A percentile compares a stretch with the other conserved stretches of the same genome.
These are phyloP conservation scores for Colletotrichum horii DNA, from an alignment of 2,329 filamentous ascomycete genomes.

Conservation along the genomic window DNA sequence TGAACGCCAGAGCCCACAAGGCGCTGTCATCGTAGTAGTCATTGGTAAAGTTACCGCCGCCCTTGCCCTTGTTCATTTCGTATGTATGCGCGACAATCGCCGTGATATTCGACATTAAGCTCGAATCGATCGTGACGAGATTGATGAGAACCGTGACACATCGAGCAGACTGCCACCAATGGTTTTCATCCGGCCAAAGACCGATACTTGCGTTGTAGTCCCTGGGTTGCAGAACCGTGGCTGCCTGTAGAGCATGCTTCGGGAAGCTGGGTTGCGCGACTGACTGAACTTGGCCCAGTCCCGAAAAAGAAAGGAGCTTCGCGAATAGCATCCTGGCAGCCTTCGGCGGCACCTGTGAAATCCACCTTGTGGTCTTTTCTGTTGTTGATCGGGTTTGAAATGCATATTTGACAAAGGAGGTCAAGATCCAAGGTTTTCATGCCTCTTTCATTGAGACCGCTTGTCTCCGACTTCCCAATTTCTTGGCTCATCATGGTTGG, in stretches of 20 bases:
- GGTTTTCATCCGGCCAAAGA: neutral
- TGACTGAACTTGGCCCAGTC: fast-evolving
- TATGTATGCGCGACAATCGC: neutral
- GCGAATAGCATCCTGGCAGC: neutral
- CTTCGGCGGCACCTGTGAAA: neutral
- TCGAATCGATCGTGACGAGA: fast-evolving
- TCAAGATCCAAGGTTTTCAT: neutral
- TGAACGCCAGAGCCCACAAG: neutral
- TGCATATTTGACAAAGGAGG: fast-evolving
- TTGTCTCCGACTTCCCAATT: neutral
- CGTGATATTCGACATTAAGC: fast-evolving
- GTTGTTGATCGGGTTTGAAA: neutral
- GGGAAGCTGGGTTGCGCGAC: neutral
- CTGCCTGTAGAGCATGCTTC: neutral
- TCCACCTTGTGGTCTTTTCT: neutral
- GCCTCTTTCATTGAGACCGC: neutral
- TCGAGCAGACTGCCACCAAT: neutral
- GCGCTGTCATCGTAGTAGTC: neutral
- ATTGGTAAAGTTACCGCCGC: neutral
- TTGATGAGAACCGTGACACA: neutral
- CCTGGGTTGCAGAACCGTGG: neutral
- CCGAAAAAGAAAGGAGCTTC: fast-evolving
- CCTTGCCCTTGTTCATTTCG: neutral
- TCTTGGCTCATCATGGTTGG: neutral
- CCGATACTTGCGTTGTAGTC: neutral